Evolutionary conservation across 257 asterid species (phyloP), one percentile per base, ranked within the genome.

Genomic region (Verbena officinalis): DNA sequence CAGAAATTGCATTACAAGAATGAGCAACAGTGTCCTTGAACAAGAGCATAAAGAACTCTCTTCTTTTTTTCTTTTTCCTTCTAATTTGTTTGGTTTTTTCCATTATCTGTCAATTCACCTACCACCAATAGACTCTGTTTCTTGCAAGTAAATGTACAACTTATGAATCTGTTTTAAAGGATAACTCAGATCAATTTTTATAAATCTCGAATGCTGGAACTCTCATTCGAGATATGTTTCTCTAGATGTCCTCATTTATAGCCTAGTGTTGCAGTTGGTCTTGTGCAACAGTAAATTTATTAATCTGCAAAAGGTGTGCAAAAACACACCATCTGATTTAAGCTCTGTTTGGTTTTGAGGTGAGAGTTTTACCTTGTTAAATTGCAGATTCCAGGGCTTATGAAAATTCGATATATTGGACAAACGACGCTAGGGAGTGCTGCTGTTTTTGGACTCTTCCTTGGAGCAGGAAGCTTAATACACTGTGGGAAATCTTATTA

Each of bases 381-480:
- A 38, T 12, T 75, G 64, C 80, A 85, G 91, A 86, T 83, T 65
- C 94, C 87, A 2, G 90, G 86, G n/a, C 59, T 83, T 23, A 52
- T 80, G 42, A 86, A 83, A 68, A 67, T 86, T 68, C 71, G 90
- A 56, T 60, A 81, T 38, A 78, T 81, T 63, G 94, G 94, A 63
- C 84, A 79, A 70, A 79, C 86, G n/a, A 83, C 90, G 0, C 23
- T 83, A 33, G 90, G 90, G 36, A 83, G 90, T 70, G 94, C 94
- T 46, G 91, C 91, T n/a, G 64, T 84, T 43, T 84, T 81, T 56
- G 88, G 88, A 30, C 84, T 84, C 56, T 82, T 84, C 70, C 68
- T 84, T 52, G 86, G 91, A 13, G 91, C 91, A 16, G 88, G 88
- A 73, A 80, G 91, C 75, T 77, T 86, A 75, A 83, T 83, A 70